Evolutionary conservation across 306 rosid species (phyloP), one percentile per base, ranked within the genome.

Genomic region (Casuarina cunninghamiana): DNA sequence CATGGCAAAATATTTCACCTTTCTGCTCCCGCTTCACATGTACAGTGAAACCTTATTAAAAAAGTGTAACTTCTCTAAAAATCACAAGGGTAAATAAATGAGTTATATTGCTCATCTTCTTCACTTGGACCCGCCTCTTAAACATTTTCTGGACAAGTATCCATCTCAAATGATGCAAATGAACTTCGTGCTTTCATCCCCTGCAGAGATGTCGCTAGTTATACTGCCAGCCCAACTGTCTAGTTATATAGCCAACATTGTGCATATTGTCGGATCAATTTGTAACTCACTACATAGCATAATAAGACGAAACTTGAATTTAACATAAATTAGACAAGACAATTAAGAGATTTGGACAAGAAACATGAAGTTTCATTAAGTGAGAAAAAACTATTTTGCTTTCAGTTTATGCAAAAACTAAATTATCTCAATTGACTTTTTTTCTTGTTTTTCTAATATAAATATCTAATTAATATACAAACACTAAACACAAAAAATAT

Each of bases 1-100:
- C 9, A 48, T 48, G 12, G 11, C 51, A 48, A 48, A 8, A 6
- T 48, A 48, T 48, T 44, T 48, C 3, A 48, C 51, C 51, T 89
- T 77, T 95, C 97, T 79, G 95, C 82, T 83, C 85, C 90, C 80
- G 92, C 97, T 78, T 26, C 32, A 26, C 32, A 26, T 26, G 93
- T 91, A 96, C 97, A 93, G 45, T 75, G n/a, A 80, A 93, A 89
- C 79, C 97, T 92, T 70, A 78, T 88, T 78, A 82, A 91, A 66
- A 88, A 65, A 87, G 67, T 78, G 89, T 87, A 89, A 87, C 89
- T 79, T 75, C 83, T 81, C 86, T 65, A 85, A 65, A 83, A 75
- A 66, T 86, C 63, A 81, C 82, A 71, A 49, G 71, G 84, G 62
- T 72, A 80, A 50, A 84, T 78, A 76, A 76, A 78, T 76, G 91